phyloP scores from a whole-genome alignment of 306 rosid genomes.

The Quercus mongolica region DNA sequence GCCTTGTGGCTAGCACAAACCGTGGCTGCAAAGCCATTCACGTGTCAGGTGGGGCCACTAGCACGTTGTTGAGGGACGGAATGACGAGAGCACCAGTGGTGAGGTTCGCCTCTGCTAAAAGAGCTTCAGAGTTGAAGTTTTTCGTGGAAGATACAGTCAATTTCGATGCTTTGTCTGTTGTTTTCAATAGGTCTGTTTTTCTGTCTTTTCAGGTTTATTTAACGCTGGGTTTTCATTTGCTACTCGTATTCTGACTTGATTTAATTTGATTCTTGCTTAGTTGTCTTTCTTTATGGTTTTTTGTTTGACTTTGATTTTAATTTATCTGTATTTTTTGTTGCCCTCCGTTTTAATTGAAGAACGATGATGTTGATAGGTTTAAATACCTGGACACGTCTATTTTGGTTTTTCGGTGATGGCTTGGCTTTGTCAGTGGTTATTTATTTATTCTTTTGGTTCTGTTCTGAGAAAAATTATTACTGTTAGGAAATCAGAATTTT shows the following conservation, averaged over 20 bases:
- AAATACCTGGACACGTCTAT: not conserved
- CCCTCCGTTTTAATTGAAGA: not conserved
- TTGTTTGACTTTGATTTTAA: not conserved
- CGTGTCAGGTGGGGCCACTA: constrained; percentile 66
- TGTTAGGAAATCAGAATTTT: too few relatives aligned
- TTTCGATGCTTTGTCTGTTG: constrained; percentile 46
- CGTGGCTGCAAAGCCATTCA: constrained; percentile 84
- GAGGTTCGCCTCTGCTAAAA: constrained; percentile 55
- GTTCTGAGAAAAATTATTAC: not conserved
- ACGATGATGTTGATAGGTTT: not conserved
- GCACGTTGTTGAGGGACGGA: constrained; percentile 60
- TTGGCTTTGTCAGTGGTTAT: not conserved
- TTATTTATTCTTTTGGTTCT: not conserved
- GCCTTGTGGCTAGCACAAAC: constrained; percentile 86
- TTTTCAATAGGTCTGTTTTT: constrained; percentile 57
- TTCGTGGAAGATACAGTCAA: constrained; percentile 67
- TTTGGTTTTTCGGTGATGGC: not conserved
- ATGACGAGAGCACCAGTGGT: constrained; percentile 94
- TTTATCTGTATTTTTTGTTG: not conserved
- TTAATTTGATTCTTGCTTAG: not conserved
- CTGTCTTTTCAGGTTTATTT: too few relatives aligned
- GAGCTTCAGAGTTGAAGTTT: constrained; percentile 79
- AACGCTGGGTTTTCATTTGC: not conserved
- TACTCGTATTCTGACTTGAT: not conserved
- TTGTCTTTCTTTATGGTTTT: not conserved